A percentile compares a stretch with the other conserved stretches of the same genome.
These are phyloP conservation scores for Edaphochlamys debaryana DNA, from an alignment of 139 green algal genomes.

Conservation along the genomic window DNA sequence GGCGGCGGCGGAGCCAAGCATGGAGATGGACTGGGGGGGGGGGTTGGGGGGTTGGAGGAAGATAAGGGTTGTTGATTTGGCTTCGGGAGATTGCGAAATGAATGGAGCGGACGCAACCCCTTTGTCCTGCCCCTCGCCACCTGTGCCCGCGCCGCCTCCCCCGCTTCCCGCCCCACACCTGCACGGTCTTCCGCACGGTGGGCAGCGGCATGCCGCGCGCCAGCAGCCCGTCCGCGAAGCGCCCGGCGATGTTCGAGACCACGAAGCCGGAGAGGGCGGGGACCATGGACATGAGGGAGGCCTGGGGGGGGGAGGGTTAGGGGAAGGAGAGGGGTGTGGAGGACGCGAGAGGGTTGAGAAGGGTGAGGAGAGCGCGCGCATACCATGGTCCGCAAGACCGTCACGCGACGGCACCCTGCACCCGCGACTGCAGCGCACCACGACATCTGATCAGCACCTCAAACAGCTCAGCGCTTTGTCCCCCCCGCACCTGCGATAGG, in stretches of 20 bases:
- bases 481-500: constrained; percentile 43
- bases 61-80: too few species aligned
- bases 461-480: too few species aligned
- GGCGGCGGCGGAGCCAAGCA: constrained; percentile 77
- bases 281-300: constrained; percentile 69
- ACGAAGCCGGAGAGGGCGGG: constrained; percentile 73
- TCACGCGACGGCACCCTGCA: too few species aligned
- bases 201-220: constrained; percentile 58
- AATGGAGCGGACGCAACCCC: background rate
- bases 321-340: background rate
- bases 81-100: background rate
- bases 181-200: constrained; percentile 79
- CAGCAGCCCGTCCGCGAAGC: constrained; percentile 74
- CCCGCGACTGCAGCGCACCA: too few species aligned
- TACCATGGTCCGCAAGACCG: too few species aligned
- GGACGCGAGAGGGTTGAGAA: background rate
- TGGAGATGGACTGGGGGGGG: constrained; percentile 61
- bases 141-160: too few species aligned
- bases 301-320: background rate
- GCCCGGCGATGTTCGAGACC: constrained; percentile 55
- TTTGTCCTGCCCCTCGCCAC: too few species aligned
- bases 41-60: background rate
- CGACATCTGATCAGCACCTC: too few species aligned
- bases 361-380: too few species aligned
- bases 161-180: constrained; percentile 53